Evolutionary conservation across 2,329 filamentous ascomycete species (phyloP), one percentile per base, ranked within the genome.

Genomic region (Fusarium poae): DNA sequence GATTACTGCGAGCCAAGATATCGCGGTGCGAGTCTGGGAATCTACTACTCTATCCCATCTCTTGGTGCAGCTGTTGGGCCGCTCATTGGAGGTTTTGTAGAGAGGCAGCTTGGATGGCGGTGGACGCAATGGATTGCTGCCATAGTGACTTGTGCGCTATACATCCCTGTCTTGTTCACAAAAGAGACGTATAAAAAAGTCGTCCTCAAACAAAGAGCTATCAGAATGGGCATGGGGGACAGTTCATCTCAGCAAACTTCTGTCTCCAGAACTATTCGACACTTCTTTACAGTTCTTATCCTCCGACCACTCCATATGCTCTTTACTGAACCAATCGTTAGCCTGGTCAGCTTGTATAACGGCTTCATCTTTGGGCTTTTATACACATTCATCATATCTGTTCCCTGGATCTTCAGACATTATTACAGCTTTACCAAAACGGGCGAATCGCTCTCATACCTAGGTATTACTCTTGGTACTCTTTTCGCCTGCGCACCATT

Each of bases 61-160:
- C 65, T 68, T 4, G 66, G 66, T 3, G 57, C 66, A 4, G 58
- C 66, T 5, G 25, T 67, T n/a, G 66, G 61, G 1, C 61, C 66
- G 0, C 51, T 68, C 0, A 46, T 53, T 1, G 66, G 65, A 0
- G 66, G 66, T 0, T 69, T 69, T 0, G 62, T 68, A 0, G 8
- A 69, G 13, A 37, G 61, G 18, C 37, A 49, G 0, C 21, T 62
- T 5, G 65, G 65, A 2, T 68, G 66, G 66, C 55, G 65, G 15
- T 69, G 65, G 66, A 66, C 65, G 2, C 66, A 68, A 20, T 68
- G 66, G 66, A 34, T 62, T 25, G 65, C 65, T 20, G 55, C 62
- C 4, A 32, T 68, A 7, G 42, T 53, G 4, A 69, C 55, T 0
- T 48, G 53, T 5, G 30, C 35, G 9, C 37, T 68, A 6, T 68